Evolutionary conservation across 306 rosid genomes (phyloP).

Genomic region (Oxytropis ochrocephala): DNA sequence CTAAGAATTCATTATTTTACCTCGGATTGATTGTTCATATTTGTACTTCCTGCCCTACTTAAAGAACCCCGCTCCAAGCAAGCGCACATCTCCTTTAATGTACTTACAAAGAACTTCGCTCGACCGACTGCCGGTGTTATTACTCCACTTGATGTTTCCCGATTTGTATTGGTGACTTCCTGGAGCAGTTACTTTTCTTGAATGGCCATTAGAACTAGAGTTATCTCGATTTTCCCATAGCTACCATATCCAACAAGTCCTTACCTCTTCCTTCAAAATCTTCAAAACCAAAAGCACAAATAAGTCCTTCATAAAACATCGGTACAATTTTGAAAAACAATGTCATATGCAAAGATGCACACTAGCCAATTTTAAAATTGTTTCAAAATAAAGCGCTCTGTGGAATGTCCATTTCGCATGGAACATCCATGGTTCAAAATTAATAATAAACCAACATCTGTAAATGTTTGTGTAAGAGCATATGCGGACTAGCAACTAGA

Average conservation of each 20-base stretch:
- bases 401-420: neutral
- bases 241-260: slow-evolving; percentile 61
- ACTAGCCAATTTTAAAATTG: slow-evolving; percentile 9
- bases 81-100: slow-evolving; percentile 65
- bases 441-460: neutral
- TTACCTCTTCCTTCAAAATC: slow-evolving; percentile 79
- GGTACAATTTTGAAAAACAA: slow-evolving; percentile 12
- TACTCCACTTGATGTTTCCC: slow-evolving; percentile 69
- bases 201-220: slow-evolving; percentile 43
- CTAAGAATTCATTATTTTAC: slow-evolving; percentile 28
- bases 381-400: slow-evolving; percentile 1
- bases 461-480: neutral
- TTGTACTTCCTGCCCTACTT: slow-evolving; percentile 77
- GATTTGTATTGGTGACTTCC: slow-evolving; percentile 61
- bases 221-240: slow-evolving; percentile 50
- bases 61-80: slow-evolving; percentile 77
- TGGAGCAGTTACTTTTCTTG: slow-evolving; percentile 43
- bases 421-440: neutral
- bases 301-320: slow-evolving; percentile 5
- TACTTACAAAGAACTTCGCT: slow-evolving; percentile 63
- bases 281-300: slow-evolving; percentile 38
- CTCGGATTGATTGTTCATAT: slow-evolving; percentile 89
- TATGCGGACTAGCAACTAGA: neutral
- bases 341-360: neutral
- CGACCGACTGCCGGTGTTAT: slow-evolving; percentile 69